Percentiles rank a stretch among this genome's conserved stretches.
Conservation (phyloP, 2,329 filamentous ascomycete genomes). For the Pochonia chlamydosporia region DNA sequence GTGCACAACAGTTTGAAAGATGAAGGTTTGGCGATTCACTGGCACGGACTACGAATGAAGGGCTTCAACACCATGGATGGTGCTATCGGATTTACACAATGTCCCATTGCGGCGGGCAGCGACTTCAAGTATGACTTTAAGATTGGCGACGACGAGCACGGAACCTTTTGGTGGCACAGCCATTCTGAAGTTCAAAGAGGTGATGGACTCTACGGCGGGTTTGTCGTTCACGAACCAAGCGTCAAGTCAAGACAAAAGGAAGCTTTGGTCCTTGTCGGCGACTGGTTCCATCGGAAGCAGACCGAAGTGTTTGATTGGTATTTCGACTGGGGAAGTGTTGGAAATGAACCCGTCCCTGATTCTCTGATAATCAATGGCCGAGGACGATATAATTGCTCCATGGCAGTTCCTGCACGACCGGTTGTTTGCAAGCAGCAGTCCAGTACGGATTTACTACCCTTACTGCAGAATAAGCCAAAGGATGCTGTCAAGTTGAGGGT, state of each 20-base stretch:
- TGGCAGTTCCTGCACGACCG: conserved; percentile 19
- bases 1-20: conserved; percentile 56
- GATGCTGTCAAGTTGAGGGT: conserved; percentile 13
- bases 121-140: conserved; percentile 51
- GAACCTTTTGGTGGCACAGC: conserved; percentile 55
- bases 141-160: conserved; percentile 48
- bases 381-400: conserved; percentile 23
- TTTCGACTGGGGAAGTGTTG: conserved; percentile 26
- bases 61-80: conserved; percentile 66
- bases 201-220: conserved; percentile 52
- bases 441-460: conserved; percentile 11
- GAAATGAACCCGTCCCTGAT: conserved; percentile 33
- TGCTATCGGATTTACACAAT: conserved; percentile 43
- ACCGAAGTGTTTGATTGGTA: conserved; percentile 26
- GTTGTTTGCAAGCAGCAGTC: conserved; percentile 13
- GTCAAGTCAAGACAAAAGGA: conserved; percentile 26
- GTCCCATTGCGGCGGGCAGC: conserved; percentile 44
- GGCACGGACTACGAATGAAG: conserved; percentile 70
- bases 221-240: conserved; percentile 51
- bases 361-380: conserved; percentile 30
- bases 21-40: conserved; percentile 63
- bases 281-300: conserved; percentile 32
- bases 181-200: conserved; percentile 43
- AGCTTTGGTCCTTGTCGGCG: conserved; percentile 45
- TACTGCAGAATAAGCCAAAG: not conserved